Conservation (phyloP, 768 basidiomycete species). For the Phlebiopsis flavidoalba region DNA sequence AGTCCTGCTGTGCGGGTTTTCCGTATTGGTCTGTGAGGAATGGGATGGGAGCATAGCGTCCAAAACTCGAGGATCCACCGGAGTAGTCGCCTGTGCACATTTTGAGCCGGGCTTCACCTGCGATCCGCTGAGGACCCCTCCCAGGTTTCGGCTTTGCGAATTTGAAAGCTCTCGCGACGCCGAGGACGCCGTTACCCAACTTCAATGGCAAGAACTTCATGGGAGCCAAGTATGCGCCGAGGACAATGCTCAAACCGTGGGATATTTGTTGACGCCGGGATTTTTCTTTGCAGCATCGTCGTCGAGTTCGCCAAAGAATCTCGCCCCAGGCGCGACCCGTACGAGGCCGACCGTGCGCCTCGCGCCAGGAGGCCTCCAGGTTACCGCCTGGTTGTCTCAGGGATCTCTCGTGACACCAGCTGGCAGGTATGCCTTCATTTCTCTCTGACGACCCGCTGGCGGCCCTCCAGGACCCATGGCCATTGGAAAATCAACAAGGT, state of each 20-base stretch:
- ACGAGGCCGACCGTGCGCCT: constrained; percentile 59
- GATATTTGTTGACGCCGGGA: neutral
- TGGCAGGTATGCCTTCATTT: constrained; percentile 88
- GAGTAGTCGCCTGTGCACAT: constrained; percentile 80
- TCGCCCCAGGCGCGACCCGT: constrained; percentile 74
- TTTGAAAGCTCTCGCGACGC: constrained; percentile 93
- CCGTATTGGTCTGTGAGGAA: constrained; percentile 77
- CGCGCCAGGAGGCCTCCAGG: constrained; percentile 77
- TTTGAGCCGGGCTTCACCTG: constrained; percentile 6
- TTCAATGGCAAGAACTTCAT: constrained; percentile 88
- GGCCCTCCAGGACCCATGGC: neutral
- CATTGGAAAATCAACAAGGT: neutral
- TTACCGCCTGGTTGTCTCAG: constrained; percentile 79
- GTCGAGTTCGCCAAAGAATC: constrained; percentile 96
- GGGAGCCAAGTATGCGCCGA: constrained; percentile 64
- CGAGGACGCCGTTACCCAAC: constrained; percentile 83
- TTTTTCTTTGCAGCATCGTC: constrained; percentile 59
- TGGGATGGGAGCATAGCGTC: constrained; percentile 96
- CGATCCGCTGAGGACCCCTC: neutral
- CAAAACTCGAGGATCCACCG: constrained; percentile 93
- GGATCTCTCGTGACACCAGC: constrained; percentile 90
- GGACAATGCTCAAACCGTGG: neutral
- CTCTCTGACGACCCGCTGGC: constrained; percentile 16
- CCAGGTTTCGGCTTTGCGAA: constrained; percentile 92
- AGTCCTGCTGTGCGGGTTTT: constrained; percentile 96